These are phyloP conservation scores for Isatis lusitanica DNA, from an alignment of 441 rosid species.

Conservation along the genomic window DNA sequence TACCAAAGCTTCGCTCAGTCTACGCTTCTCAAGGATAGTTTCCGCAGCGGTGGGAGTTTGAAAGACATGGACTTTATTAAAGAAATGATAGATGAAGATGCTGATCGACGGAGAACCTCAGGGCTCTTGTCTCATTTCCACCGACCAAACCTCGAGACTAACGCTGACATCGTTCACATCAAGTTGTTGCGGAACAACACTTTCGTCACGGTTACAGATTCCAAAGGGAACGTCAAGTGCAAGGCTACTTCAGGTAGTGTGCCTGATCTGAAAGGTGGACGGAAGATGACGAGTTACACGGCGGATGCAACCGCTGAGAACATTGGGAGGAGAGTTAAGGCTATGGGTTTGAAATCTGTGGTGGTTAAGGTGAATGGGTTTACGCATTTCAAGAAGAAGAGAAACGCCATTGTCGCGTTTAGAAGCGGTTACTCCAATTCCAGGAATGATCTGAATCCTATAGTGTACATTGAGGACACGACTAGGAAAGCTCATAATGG, in stretches of 20 bases:
- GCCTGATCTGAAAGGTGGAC: conserved; percentile 57
- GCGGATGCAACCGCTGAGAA: conserved; percentile 90
- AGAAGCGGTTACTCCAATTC: conserved; percentile 62
- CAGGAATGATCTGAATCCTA: conserved; percentile 48
- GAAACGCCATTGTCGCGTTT: conserved; percentile 69
- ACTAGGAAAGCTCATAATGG: conserved; percentile 85
- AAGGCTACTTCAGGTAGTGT: conserved; percentile 59
- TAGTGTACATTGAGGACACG: conserved; percentile 72
- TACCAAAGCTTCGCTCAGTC: conserved; percentile 39
- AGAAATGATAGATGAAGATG: conserved; percentile 46
- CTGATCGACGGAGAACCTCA: conserved; percentile 25
- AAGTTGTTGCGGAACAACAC: conserved; percentile 70
- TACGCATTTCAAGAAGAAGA: conserved; percentile 71
- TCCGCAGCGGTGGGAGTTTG: conserved; percentile 19
- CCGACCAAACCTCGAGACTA: conserved; percentile 41
- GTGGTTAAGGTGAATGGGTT: conserved; percentile 84
- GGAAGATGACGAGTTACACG: conserved; percentile 57
- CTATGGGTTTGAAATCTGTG: conserved; percentile 69
- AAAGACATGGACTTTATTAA: conserved; percentile 50
- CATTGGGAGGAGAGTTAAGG: conserved; percentile 62
- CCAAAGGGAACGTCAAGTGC: conserved; percentile 64
- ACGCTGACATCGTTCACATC: conserved; percentile 68
- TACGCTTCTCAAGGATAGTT: conserved; percentile 34
- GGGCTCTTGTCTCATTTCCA: conserved; percentile 22
- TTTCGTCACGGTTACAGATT: conserved; percentile 71